Evolutionary conservation across 1,284 basidiomycete genomes (phyloP).

Genomic region (Mrakiaceae sp.): DNA sequence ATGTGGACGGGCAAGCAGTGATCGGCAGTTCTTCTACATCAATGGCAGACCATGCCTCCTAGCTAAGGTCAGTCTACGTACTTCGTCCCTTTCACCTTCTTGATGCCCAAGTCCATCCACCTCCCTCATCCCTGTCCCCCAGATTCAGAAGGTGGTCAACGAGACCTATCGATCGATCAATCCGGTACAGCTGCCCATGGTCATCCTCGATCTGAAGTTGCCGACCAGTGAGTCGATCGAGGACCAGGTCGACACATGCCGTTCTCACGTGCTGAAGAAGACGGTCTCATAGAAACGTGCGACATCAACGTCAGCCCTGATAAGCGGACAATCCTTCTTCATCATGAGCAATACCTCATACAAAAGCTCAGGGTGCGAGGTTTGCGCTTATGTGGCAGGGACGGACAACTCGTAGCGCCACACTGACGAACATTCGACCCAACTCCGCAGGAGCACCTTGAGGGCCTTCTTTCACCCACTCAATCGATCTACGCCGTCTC

Average conservation of each 20-base stretch:
- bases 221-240: slow-evolving; percentile 48
- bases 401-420: too few relatives aligned
- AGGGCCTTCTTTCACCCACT: not conserved
- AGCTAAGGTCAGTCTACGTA: slow-evolving; percentile 46
- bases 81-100: not conserved
- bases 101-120: slow-evolving; percentile 46
- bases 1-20: slow-evolving; percentile 28
- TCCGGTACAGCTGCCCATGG: slow-evolving; percentile 63
- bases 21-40: slow-evolving; percentile 87
- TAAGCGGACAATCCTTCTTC: slow-evolving; percentile 86
- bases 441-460: too few relatives aligned
- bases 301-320: slow-evolving; percentile 97
- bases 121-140: not conserved
- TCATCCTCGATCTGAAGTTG: slow-evolving; percentile 71
- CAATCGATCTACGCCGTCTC: slow-evolving; percentile 1
- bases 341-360: slow-evolving; percentile 74
- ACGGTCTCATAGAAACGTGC: slow-evolving; percentile 50
- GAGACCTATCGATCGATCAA: slow-evolving; percentile 82
- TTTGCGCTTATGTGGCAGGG: not conserved
- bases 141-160: slow-evolving; percentile 78
- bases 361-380: slow-evolving; percentile 57
- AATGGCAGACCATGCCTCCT: slow-evolving; percentile 84
- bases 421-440: too few relatives aligned
- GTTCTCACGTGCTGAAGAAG: not conserved
- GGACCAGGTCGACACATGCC: not conserved